Base-by-base conservation (phyloP, 1,284 basidiomycete species). In the Ceratobasidium sp. region DNA sequence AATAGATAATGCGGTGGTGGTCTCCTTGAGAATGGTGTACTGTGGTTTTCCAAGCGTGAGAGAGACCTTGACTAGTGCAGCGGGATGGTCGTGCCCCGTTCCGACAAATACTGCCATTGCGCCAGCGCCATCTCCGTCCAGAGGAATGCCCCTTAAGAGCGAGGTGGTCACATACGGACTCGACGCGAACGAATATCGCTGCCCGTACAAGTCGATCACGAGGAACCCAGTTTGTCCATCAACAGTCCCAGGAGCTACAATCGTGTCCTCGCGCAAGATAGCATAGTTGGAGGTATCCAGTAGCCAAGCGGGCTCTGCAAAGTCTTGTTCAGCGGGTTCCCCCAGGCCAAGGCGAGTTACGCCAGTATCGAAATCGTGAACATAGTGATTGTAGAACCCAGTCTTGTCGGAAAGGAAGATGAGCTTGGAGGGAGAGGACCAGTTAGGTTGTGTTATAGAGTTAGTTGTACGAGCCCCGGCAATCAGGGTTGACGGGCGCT, bases 321-420 rank as follows among this genome's bases (percentile, higher is more conserved):
- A 93, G 80, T 94, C 93, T 66, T 89, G 81, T 13, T 84, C 79
- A 1, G 89, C 73, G 0, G 90, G 85, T 32, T 84, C 77, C 0
- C 85, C 78, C 9, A 93, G 85, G 1, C 91, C 82, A 0, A 87
- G 83, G 17, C 75, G 29, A 56, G 76, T 61, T 0, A 81, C 80
- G 1, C 83, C 82, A 22, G 82, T 79, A 0, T 81, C 76, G 44
- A 86, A 73, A 8, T 82, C 81, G 81, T 89, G 90, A 52, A 82
- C 85, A 86, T 89, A 93, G 0, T 92, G 92, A 80, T 94, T 94
- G 70, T 89, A 86, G 81, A 87, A 95, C 0, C 90, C 91, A n/a
- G 90, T 88, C 66, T 85, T 84, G 80, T 95, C 93, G 54, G 85
- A 88, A 22, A 90, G 89, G 84, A 90, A 95, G 19, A 92, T 81